A percentile compares a stretch with the other conserved stretches of the same genome.
phyloP scores from a whole-genome alignment of 1,284 basidiomycete genomes.

The Puccinia coronata region DNA sequence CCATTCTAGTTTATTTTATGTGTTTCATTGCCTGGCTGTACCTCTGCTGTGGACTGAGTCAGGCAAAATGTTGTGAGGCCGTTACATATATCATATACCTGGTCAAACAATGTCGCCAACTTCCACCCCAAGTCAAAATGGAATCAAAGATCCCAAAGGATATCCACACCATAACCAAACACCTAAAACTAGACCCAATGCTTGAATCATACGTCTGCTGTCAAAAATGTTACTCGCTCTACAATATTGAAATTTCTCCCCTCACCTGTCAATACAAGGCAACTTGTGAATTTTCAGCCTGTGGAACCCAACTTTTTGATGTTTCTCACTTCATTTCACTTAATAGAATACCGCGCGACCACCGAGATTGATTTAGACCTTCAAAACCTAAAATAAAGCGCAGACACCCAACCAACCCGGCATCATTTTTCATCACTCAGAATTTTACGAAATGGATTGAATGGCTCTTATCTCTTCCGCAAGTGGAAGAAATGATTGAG shows the following conservation, averaged over 20 bases:
- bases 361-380: background rate
- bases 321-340: background rate
- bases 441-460: background rate
- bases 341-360: background rate
- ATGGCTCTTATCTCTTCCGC: slow-evolving; percentile 3
- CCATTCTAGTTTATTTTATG: slow-evolving; percentile 11
- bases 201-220: slow-evolving; percentile 29
- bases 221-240: slow-evolving; percentile 30
- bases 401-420: slow-evolving; percentile 4
- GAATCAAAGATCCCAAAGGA: slow-evolving; percentile 19
- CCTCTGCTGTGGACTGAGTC: slow-evolving; percentile 17
- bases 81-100: slow-evolving; percentile 12
- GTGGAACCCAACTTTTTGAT: slow-evolving; percentile 7
- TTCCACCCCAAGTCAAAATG: background rate
- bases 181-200: slow-evolving; percentile 1
- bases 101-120: slow-evolving; percentile 20
- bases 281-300: background rate
- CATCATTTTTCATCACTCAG: slow-evolving; percentile 13
- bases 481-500: background rate
- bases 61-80: slow-evolving; percentile 11
- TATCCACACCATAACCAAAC: slow-evolving; percentile 9
- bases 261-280: background rate
- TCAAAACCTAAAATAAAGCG: background rate
- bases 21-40: slow-evolving; percentile 37
- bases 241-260: slow-evolving; percentile 3